phyloP scores from a whole-genome alignment of 2,329 filamentous ascomycete species.

The Beauveria australis region DNA sequence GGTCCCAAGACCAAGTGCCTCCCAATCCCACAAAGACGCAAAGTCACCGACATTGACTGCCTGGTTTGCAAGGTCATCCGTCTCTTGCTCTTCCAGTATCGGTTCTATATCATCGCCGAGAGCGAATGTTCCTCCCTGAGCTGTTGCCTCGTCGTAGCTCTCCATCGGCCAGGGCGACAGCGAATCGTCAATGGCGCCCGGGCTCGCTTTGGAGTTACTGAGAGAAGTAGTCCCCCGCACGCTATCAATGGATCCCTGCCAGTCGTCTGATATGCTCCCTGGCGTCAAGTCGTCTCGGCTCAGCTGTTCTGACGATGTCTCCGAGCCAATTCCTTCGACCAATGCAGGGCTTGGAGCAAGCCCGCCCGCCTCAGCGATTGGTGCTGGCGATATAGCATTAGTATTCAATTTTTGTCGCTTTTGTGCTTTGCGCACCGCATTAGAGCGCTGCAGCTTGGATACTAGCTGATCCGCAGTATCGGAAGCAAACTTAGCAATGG shows the following conservation, averaged over 20 bases:
- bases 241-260: neutral
- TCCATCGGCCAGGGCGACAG: slow-evolving; percentile 1
- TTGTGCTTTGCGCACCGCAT: neutral
- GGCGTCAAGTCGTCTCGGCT: neutral
- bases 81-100: neutral
- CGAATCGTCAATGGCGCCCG: slow-evolving; percentile 4
- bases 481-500: neutral
- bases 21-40: slow-evolving; percentile 7
- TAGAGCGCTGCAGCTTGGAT: neutral
- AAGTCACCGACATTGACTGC: neutral
- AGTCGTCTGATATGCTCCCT: slow-evolving; percentile 1
- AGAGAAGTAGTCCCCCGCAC: neutral
- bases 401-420: neutral
- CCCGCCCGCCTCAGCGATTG: no score
- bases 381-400: neutral
- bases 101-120: neutral
- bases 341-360: neutral
- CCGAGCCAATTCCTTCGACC: neutral
- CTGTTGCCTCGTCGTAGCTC: neutral
- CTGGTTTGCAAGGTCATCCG: neutral
- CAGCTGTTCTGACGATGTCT: slow-evolving; percentile 1
- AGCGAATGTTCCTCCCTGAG: neutral
- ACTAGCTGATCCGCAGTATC: neutral
- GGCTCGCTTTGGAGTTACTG: neutral
- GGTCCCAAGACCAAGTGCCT: slow-evolving; percentile 1